Evolutionary conservation across 2,329 filamentous ascomycete species (phyloP), one percentile per base, ranked within the genome.

Genomic region (Penicillium brevicompactum): DNA sequence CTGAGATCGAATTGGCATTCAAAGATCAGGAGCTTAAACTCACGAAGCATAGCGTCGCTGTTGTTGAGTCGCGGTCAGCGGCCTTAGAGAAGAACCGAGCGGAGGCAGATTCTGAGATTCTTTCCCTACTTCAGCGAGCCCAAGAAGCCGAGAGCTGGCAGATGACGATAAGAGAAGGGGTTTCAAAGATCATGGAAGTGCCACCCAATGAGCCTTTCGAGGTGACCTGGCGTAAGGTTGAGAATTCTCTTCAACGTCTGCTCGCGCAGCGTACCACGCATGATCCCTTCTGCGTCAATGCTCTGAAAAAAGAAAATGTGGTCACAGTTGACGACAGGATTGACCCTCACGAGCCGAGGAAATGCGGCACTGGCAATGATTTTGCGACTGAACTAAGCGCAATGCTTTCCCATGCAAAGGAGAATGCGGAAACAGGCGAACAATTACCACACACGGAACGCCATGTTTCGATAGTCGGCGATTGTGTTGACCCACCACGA

Each of bases 1-100:
- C 67, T 13, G 56, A 63, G 31, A 21, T 42, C 1, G 53, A 64
- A 21, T 27, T 63, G 2, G 45, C 55, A 11, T 41, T 58, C 22
- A 73, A 71, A 21, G 68, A 69, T 8, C 67, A 76, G 55, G 69
- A 71, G n/a, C 62, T 67, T 31, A 6, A 37, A 18, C 57, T 42
- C 0, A 30, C 60, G 2, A 46, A 56, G 18, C 53, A 54, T 10
- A 53, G 56, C 5, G 51, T 70, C 2, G 45, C 41, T 5, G 40
- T 42, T 10, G 54, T 56, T 11, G 56, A 61, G 22, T 59, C 53
- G 11, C 56, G 59, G 18, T 60, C 50, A 16, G 47, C 46, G 3
- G 57, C 24, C 2, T 56, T 69, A 9, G 67, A 69, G 46, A 44
- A 57, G 8, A 53, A 56, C 3, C 65, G 65, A 16, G 32, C 44